phyloP scores from a whole-genome alignment of 805 yeast species.

The Saccharomycopsis vini region DNA sequence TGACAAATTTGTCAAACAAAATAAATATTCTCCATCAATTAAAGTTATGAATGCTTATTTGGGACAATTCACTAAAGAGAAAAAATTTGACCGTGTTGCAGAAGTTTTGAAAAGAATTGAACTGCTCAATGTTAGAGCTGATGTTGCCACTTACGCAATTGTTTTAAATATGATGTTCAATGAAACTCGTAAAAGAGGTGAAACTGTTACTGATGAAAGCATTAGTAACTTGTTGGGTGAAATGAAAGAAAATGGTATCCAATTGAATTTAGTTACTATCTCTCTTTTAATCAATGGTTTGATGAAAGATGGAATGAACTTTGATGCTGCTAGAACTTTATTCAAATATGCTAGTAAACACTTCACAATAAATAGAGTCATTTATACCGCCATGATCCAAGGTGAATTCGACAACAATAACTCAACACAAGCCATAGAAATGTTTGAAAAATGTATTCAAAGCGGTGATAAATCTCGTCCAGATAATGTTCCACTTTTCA shows the following conservation, averaged over 20 bases:
- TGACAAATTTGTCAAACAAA: constrained; percentile 14
- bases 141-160: constrained; percentile 54
- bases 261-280: constrained; percentile 37
- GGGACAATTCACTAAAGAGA: constrained; percentile 30
- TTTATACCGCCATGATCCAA: constrained; percentile 18
- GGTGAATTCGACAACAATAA: constrained; percentile 30
- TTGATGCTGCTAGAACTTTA: constrained; percentile 43
- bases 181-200: constrained; percentile 34
- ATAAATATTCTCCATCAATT: constrained; percentile 36
- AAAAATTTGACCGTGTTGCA: constrained; percentile 38
- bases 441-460: constrained; percentile 29
- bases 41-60: constrained; percentile 46
- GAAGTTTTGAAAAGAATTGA: constrained; percentile 41
- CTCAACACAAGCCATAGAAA: constrained; percentile 28
- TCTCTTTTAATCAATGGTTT: constrained; percentile 48
- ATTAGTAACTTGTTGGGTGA: constrained; percentile 33
- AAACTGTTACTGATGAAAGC: constrained; percentile 30
- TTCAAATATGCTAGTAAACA: constrained; percentile 35
- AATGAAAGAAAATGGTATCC: constrained; percentile 32
- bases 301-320: constrained; percentile 36
- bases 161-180: constrained; percentile 48
- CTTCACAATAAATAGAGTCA: constrained; percentile 34
- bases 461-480: constrained; percentile 15
- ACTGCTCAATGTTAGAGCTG: constrained; percentile 37
- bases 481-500: constrained; percentile 18